Conservation (phyloP, 495 filamentous ascomycete species). For the Saxophila tyrrhenica region DNA sequence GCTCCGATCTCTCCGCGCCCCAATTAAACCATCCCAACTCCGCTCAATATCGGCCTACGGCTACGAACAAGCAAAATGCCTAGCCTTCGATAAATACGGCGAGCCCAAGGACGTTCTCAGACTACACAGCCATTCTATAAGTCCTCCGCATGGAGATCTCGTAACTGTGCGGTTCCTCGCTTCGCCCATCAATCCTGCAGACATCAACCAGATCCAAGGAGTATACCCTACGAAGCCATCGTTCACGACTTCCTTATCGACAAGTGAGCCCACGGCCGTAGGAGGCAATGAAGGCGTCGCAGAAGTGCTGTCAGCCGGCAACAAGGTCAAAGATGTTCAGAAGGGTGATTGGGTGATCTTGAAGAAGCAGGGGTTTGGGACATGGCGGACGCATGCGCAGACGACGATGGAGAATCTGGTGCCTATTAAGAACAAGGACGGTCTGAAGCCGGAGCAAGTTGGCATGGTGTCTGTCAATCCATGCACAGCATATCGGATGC, state of each 20-base stretch:
- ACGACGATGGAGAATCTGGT: constrained; percentile 48
- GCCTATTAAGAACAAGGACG: constrained; percentile 52
- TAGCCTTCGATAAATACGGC: constrained; percentile 76
- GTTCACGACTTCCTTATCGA: constrained; percentile 64
- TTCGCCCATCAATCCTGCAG: constrained; percentile 88
- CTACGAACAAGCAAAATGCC: constrained; percentile 90
- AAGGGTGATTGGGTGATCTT: constrained; percentile 92
- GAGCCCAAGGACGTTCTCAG: constrained; percentile 68
- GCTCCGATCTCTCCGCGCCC: neutral
- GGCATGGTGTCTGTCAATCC: constrained; percentile 86
- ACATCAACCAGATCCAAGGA: constrained; percentile 94
- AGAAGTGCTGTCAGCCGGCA: constrained; percentile 61
- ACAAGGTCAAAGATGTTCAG: constrained; percentile 39
- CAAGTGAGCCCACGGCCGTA: constrained; percentile 57
- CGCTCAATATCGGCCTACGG: constrained; percentile 69
- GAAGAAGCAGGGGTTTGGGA: constrained; percentile 66
- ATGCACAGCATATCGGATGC: constrained; percentile 83
- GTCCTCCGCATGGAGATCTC: constrained; percentile 27
- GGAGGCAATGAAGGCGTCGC: constrained; percentile 88
- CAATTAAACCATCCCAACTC: neutral
- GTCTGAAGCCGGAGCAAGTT: constrained; percentile 60
- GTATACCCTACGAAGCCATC: constrained; percentile 80
- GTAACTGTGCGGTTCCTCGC: constrained; percentile 67
- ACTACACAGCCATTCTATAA: constrained; percentile 34
- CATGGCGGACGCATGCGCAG: constrained; percentile 84